A percentile compares a stretch with the other conserved stretches of the same genome.
These are phyloP conservation scores for Serendipita indica DNA, from an alignment of 768 basidiomycete species.

Conservation along the genomic window DNA sequence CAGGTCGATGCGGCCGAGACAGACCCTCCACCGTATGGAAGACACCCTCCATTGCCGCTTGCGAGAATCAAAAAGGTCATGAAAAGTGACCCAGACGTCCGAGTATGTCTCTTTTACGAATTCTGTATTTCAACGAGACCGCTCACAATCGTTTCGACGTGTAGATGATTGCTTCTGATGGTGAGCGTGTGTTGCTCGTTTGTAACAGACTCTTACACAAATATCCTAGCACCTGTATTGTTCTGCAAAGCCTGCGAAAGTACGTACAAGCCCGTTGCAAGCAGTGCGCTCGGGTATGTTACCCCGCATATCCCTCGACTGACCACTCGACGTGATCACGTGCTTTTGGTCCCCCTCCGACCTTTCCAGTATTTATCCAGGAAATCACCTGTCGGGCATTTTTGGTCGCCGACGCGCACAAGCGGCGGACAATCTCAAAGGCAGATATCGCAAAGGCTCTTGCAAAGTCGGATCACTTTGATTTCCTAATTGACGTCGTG, in stretches of 20 bases:
- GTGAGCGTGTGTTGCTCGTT: slow-evolving; percentile 27
- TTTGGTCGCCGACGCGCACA: slow-evolving; percentile 89
- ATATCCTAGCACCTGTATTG: slow-evolving; percentile 61
- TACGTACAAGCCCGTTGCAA: too few relatives aligned
- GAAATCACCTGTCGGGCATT: slow-evolving; percentile 94
- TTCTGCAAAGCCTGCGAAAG: slow-evolving; percentile 99
- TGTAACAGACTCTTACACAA: neutral
- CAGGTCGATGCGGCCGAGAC: slow-evolving; percentile 77
- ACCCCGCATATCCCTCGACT: slow-evolving; percentile 7
- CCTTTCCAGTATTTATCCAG: slow-evolving; percentile 71
- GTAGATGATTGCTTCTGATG: slow-evolving; percentile 97
- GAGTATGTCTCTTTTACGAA: slow-evolving; percentile 45
- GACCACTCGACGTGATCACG: neutral
- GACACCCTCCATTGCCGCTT: slow-evolving; percentile 77
- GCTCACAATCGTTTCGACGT: slow-evolving; percentile 8
- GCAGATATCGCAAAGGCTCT: slow-evolving; percentile 90
- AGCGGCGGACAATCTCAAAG: slow-evolving; percentile 86
- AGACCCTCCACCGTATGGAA: slow-evolving; percentile 66
- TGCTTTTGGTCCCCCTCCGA: too few relatives aligned
- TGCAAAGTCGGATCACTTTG: slow-evolving; percentile 87
- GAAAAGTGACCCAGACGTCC: slow-evolving; percentile 95
- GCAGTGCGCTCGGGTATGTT: too few relatives aligned
- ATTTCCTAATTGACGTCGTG: slow-evolving; percentile 93
- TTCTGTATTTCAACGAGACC: neutral
- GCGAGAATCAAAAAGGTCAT: slow-evolving; percentile 98